Evolutionary conservation across 306 rosid genomes (phyloP).

Genomic region (Quercus mongolica): DNA sequence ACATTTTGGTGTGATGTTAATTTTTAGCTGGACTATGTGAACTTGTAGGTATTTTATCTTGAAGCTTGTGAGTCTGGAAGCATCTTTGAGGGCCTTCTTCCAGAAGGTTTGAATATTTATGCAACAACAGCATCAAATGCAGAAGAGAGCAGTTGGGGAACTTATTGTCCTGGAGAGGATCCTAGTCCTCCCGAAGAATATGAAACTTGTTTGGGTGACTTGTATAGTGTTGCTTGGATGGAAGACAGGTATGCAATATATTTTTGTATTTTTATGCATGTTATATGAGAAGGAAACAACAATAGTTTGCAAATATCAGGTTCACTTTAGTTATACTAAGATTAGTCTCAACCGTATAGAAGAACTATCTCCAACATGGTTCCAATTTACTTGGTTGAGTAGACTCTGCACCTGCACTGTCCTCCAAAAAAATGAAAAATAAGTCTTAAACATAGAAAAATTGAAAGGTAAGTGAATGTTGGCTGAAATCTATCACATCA

Average conservation of each 20-base stretch:
- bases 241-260: slow-evolving; percentile 71
- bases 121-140: slow-evolving; percentile 90
- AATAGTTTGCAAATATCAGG: background rate
- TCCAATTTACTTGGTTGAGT: background rate
- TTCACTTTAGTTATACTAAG: background rate
- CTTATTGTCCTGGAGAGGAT: slow-evolving; percentile 83
- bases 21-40: slow-evolving; percentile 10
- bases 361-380: background rate
- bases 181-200: slow-evolving; percentile 87
- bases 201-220: slow-evolving; percentile 84
- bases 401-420: background rate
- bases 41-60: slow-evolving; percentile 78
- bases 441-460: background rate
- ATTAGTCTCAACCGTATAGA: background rate
- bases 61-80: slow-evolving; percentile 99
- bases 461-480: background rate
- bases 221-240: slow-evolving; percentile 95
- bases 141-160: slow-evolving; percentile 94
- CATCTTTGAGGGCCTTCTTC: slow-evolving; percentile 92
- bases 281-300: slow-evolving; percentile 12
- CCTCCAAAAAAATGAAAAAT: background rate
- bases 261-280: background rate
- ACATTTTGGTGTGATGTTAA: background rate
- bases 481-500: background rate
- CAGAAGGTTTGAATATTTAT: slow-evolving; percentile 72